phyloP scores from a whole-genome alignment of 2,329 filamentous ascomycete species.

The Fusarium sambucinum region DNA sequence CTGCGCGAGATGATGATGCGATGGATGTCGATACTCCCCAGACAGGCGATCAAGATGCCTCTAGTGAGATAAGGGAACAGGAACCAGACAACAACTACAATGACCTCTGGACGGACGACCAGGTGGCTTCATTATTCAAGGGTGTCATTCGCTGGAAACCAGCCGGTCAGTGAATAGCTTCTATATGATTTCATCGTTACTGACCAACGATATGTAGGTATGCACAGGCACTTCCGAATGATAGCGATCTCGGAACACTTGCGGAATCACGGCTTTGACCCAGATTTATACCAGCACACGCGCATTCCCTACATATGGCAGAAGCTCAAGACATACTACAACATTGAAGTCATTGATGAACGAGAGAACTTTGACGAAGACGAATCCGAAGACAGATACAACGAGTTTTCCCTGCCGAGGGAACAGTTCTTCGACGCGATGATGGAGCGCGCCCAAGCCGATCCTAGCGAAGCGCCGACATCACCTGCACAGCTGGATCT shows the following conservation, averaged over 20 bases:
- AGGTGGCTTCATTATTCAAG: slow-evolving; percentile 92
- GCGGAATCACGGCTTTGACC: slow-evolving; percentile 82
- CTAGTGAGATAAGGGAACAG: slow-evolving; percentile 41
- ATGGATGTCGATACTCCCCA: slow-evolving; percentile 71
- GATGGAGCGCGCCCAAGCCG: slow-evolving; percentile 59
- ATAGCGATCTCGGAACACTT: slow-evolving; percentile 85
- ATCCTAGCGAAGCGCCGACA: slow-evolving; percentile 61
- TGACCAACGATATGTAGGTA: slow-evolving; percentile 64
- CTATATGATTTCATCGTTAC: slow-evolving; percentile 8
- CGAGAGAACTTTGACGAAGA: slow-evolving; percentile 77
- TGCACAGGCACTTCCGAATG: slow-evolving; percentile 96
- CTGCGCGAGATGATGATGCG: slow-evolving; percentile 67
- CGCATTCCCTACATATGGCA: slow-evolving; percentile 92
- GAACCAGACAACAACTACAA: slow-evolving; percentile 53
- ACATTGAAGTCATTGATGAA: slow-evolving; percentile 87
- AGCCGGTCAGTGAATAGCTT: slow-evolving; percentile 70
- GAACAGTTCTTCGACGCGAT: slow-evolving; percentile 61
- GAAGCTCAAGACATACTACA: slow-evolving; percentile 86
- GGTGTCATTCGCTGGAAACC: slow-evolving; percentile 95
- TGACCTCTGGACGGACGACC: slow-evolving; percentile 94
- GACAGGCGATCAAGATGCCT: slow-evolving; percentile 61
- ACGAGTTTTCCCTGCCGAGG: slow-evolving; percentile 73
- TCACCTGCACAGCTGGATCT: slow-evolving; percentile 62
- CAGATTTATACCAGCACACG: slow-evolving; percentile 79
- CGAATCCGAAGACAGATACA: slow-evolving; percentile 69